These are phyloP conservation scores for Cenchrus purpureus DNA, from an alignment of 176 grass and related monocot genomes.

Conservation along the genomic window DNA sequence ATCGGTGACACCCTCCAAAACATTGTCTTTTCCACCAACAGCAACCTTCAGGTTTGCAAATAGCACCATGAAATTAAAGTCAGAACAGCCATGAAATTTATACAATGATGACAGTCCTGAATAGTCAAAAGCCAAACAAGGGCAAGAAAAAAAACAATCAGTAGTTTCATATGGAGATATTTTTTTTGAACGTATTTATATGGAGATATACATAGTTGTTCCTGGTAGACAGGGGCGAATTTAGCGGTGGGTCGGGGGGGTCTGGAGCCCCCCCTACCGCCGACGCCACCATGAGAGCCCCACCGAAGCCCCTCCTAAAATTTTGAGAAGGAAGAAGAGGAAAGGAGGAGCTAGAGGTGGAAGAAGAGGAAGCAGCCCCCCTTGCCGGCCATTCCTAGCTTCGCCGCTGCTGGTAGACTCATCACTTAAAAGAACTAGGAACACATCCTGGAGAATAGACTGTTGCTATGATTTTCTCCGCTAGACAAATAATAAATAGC, in stretches of 20 bases:
- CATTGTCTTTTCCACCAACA: conserved; percentile 69
- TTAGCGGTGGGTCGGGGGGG: no score
- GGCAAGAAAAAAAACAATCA: neutral
- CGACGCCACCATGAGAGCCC: no score
- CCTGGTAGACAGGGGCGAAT: neutral
- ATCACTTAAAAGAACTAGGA: neutral
- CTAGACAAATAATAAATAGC: neutral
- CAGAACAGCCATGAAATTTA: neutral
- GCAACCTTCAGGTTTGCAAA: conserved; percentile 58
- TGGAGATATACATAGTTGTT: neutral
- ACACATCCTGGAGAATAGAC: neutral
- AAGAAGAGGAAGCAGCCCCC: no score
- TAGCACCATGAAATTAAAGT: conserved; percentile 6
- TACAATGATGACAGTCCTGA: neutral
- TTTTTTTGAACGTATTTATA: neutral
- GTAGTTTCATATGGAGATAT: neutral
- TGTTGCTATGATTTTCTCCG: neutral
- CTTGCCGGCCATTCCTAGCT: no score
- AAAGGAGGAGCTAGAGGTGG: no score
- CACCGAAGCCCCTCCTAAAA: no score
- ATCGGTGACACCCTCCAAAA: conserved; percentile 59
- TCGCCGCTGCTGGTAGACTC: neutral
- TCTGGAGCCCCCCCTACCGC: no score
- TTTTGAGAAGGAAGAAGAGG: no score
- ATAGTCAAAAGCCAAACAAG: neutral